Conservation (phyloP, 805 yeast genomes). For the Candida dajiaensis region DNA sequence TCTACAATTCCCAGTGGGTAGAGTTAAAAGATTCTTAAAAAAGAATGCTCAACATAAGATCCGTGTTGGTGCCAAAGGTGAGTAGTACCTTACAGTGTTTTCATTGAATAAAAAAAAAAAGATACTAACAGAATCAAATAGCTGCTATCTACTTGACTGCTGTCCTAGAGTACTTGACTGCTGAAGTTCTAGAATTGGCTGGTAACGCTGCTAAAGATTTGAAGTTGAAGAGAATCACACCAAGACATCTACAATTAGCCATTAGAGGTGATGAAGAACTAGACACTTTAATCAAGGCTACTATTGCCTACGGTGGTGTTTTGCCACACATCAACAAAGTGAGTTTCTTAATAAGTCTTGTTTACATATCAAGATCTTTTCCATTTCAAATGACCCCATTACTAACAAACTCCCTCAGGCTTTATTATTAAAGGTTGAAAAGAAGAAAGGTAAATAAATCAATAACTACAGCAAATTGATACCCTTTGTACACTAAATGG, state of each 20-base stretch:
- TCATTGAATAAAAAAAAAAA: no score
- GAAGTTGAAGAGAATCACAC: constrained; percentile 96
- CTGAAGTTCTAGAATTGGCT: constrained; percentile 95
- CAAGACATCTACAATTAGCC: constrained; percentile 96
- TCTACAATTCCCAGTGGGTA: constrained; percentile 95
- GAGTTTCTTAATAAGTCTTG: constrained; percentile 1
- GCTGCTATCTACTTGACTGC: constrained; percentile 95
- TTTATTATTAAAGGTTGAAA: constrained; percentile 17
- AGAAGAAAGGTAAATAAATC: constrained; percentile 14
- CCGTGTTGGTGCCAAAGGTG: constrained; percentile 72
- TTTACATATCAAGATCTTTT: background rate
- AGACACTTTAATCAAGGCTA: constrained; percentile 87
- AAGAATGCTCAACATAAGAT: constrained; percentile 79
- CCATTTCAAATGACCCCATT: background rate
- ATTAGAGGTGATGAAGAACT: constrained; percentile 97
- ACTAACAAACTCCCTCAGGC: constrained; percentile 7
- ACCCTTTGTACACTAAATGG: background rate
- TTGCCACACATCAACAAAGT: constrained; percentile 70
- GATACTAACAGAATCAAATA: constrained; percentile 12
- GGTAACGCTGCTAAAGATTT: constrained; percentile 98
- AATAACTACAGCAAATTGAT: background rate
- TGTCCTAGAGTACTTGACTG: constrained; percentile 91
- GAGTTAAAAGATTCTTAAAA: constrained; percentile 95
- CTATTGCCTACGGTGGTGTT: constrained; percentile 99
- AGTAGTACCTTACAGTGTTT: background rate